Evolutionary conservation across 164 flowering plant species (phyloP).

Genomic region (Chimonanthus salicifolius): DNA sequence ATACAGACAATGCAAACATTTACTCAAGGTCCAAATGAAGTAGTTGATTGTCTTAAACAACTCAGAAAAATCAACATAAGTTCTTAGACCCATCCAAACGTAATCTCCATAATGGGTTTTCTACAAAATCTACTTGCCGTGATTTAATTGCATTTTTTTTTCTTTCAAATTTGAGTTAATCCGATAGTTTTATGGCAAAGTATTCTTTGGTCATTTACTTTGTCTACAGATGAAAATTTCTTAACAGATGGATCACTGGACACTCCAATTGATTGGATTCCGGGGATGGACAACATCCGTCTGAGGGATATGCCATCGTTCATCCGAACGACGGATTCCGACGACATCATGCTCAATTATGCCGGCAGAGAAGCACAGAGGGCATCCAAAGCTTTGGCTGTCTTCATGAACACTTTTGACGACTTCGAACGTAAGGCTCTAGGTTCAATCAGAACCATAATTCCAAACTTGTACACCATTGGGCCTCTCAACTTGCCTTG

Average conservation of each 20-base stretch:
- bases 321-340: slow-evolving; percentile 1
- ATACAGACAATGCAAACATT: not conserved
- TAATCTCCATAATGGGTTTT: not conserved
- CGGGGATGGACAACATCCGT: slow-evolving; percentile 4
- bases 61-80: not conserved
- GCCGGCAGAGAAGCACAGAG: not conserved
- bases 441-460: slow-evolving; percentile 5
- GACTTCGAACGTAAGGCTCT: slow-evolving; percentile 17
- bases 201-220: not conserved
- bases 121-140: not conserved
- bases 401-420: slow-evolving; percentile 22
- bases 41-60: not conserved
- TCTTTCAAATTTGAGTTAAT: not conserved
- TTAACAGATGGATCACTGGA: slow-evolving; percentile 7
- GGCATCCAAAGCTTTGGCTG: slow-evolving; percentile 7
- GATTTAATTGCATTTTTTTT: not conserved
- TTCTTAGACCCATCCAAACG: not conserved
- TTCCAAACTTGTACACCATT: slow-evolving; percentile 15
- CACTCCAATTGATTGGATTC: slow-evolving; percentile 7
- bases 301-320: slow-evolving; percentile 9
- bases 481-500: slow-evolving; percentile 25
- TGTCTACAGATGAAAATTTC: slow-evolving; percentile 8
- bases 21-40: not conserved
- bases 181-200: too few species aligned
- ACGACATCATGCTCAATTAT: slow-evolving; percentile 13